These are phyloP conservation scores for Fagus sylvatica DNA, from an alignment of 306 rosid genomes.

Conservation along the genomic window DNA sequence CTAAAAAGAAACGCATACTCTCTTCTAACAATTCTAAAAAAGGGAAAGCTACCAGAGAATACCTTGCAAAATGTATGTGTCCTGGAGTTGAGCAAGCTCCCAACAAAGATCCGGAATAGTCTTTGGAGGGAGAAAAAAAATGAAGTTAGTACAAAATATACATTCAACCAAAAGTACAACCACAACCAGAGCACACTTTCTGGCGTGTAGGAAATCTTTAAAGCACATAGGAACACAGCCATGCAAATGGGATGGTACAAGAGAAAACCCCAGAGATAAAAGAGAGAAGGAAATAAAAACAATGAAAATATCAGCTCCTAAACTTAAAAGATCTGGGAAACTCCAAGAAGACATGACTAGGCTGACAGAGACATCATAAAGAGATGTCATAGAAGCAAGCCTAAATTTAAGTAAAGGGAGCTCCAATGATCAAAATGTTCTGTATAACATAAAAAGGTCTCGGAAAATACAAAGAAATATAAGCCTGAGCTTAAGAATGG, in stretches of 20 bases:
- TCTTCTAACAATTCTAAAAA: conserved; percentile 14
- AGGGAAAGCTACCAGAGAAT: conserved; percentile 12
- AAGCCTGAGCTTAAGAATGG: too few relatives aligned
- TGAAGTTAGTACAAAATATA: conserved; percentile 13
- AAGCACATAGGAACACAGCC: conserved; percentile 8
- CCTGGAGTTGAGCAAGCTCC: conserved; percentile 99
- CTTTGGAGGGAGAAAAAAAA: conserved; percentile 38
- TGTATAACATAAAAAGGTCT: too few relatives aligned
- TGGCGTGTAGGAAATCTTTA: conserved; percentile 2
- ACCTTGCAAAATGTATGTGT: conserved; percentile 97
- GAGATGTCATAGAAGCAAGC: neutral
- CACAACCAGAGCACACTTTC: conserved; percentile 12
- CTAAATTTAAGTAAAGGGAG: neutral
- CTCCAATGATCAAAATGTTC: too few relatives aligned
- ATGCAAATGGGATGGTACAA: neutral
- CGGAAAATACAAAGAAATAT: too few relatives aligned
- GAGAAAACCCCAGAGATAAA: neutral
- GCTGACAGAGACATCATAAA: neutral
- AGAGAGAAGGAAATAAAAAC: neutral
- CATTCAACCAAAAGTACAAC: conserved; percentile 6
- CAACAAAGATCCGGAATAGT: conserved; percentile 92
- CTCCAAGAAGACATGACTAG: neutral
- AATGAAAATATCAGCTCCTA: neutral
- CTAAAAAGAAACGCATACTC: neutral
- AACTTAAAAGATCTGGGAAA: neutral